These are phyloP conservation scores for Withania somnifera DNA, from an alignment of 305 asterid species.

Conservation along the genomic window DNA sequence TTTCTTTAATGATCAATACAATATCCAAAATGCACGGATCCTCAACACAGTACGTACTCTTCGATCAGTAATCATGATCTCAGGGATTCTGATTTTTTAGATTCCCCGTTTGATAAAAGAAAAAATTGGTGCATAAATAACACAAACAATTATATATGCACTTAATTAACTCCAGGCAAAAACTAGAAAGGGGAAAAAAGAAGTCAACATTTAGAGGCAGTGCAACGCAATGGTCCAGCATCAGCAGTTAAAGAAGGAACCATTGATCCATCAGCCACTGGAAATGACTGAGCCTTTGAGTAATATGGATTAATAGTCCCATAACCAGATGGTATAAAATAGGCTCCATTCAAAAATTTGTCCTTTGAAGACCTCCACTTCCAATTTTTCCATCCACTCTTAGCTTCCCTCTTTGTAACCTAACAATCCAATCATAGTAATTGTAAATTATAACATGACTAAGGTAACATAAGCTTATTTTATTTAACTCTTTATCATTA, in stretches of 20 bases:
- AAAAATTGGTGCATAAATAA: neutral
- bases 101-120: neutral
- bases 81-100: neutral
- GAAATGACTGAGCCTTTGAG: slow-evolving; percentile 33
- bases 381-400: slow-evolving; percentile 57
- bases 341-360: slow-evolving; percentile 68
- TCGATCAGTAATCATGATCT: neutral
- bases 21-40: neutral
- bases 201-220: slow-evolving; percentile 14
- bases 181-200: neutral
- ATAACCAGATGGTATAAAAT: slow-evolving; percentile 66
- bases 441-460: too few species aligned
- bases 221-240: slow-evolving; percentile 55
- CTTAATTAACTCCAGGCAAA: neutral
- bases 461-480: too few species aligned
- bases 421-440: neutral
- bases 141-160: neutral
- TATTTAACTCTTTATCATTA: too few species aligned
- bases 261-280: slow-evolving; percentile 52
- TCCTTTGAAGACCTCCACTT: slow-evolving; percentile 78
- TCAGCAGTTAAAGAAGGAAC: slow-evolving; percentile 46
- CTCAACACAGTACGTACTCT: neutral
- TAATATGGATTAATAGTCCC: slow-evolving; percentile 55
- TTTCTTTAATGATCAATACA: neutral
- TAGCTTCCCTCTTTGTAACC: slow-evolving; percentile 71